Evolutionary conservation across 768 basidiomycete genomes (phyloP), one percentile per base, ranked within the genome.

Genomic region (Tylopilus sp.): DNA sequence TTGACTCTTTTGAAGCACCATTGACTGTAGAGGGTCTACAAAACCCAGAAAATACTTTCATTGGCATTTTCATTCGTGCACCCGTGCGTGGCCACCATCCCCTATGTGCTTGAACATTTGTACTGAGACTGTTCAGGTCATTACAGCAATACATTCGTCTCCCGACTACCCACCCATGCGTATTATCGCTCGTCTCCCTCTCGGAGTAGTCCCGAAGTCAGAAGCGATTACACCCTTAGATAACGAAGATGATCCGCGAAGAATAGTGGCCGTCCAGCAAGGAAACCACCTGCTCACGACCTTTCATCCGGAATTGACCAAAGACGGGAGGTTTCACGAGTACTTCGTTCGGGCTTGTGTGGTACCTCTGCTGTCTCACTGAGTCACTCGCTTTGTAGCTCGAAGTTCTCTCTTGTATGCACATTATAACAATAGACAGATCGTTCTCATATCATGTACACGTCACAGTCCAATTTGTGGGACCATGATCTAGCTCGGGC

Each of bases 271-370:
- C 17, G 70, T 94, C 17, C 81, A 85, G 3, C 91, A 97, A 64
- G 95, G 95, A 23, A 75, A 73, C 23, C 85, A 92, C 64, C 74
- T 98, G 53, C 77, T 94, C 25, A 93, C 94, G 4, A 91, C 86
- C 0, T 98, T 97, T 73, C 95, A 98, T 64, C 95, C 95, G 0
- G 95, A 98, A 68, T 74, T 98, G 40, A 94, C 91, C 21, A 76
- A 78, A 50, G 95, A 98, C 62, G 71, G 80, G 51, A 82, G 95
- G 35, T 91, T 98, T 63, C 95, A 97, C 67, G 88, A 95, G 53
- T 95, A 89, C 66, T 98, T 95, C 63, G 75, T 95, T 38, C 75
- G 75, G 48, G 78, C 84, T 60, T 92, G 88, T 60, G 88, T 94
- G 9, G 52, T 83, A 4, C 62, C 69, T 54, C 44, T 43, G 12